phyloP scores from a whole-genome alignment of 2,329 filamentous ascomycete genomes.

The Xylaria hypoxylon region DNA sequence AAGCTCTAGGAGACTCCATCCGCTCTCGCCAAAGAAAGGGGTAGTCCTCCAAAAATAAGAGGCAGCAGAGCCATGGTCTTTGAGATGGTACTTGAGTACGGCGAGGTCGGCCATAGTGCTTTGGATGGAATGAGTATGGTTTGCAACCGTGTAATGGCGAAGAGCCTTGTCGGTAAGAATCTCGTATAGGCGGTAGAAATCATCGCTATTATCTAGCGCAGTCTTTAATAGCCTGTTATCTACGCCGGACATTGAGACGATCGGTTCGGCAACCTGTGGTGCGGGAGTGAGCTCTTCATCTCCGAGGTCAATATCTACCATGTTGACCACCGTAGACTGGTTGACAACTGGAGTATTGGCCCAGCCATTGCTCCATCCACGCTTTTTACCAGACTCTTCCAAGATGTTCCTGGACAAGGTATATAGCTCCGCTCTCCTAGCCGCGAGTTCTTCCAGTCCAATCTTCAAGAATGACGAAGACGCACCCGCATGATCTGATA shows the following conservation, averaged over 20 bases:
- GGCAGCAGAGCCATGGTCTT: conserved; percentile 79
- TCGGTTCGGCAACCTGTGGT: conserved; percentile 19
- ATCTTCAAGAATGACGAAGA: conserved; percentile 65
- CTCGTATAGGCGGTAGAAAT: conserved; percentile 76
- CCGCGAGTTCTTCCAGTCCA: conserved; percentile 84
- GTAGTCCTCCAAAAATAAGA: conserved; percentile 82
- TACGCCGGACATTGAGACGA: conserved; percentile 59
- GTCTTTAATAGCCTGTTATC: conserved; percentile 68
- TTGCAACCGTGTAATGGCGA: conserved; percentile 83
- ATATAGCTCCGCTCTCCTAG: conserved; percentile 84
- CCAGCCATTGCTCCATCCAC: conserved; percentile 84
- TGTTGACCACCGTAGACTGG: conserved; percentile 57
- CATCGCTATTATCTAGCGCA: conserved; percentile 70
- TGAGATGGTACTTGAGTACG: conserved; percentile 80
- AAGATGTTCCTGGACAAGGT: conserved; percentile 83
- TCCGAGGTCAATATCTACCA: conserved; percentile 70
- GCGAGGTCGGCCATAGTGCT: conserved; percentile 86
- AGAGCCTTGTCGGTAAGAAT: conserved; percentile 86
- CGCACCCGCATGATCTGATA: conserved; percentile 55
- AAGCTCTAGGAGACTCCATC: conserved; percentile 84
- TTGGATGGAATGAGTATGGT: conserved; percentile 80
- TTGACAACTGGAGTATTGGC: conserved; percentile 65
- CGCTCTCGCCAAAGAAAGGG: conserved; percentile 79
- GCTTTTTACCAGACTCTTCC: conserved; percentile 76
- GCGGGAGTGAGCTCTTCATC: conserved; percentile 54